Conservation (phyloP, 371 early-diverging fungal species). For the Parasitella parasitica region DNA sequence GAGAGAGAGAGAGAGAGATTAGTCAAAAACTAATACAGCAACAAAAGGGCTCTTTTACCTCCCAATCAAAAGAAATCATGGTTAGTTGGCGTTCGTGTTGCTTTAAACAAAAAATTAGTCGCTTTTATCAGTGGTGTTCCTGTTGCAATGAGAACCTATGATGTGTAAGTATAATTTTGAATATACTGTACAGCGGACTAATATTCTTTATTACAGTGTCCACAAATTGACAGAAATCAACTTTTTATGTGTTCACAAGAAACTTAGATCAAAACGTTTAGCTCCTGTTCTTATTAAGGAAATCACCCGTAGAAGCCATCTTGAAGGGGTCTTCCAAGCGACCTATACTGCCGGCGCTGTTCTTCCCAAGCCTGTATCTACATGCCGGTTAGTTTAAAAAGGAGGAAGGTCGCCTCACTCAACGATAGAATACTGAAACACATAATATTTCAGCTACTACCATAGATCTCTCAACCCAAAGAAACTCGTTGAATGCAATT, state of each 20-base stretch:
- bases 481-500: constrained; percentile 92
- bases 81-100: constrained; percentile 92
- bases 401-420: neutral
- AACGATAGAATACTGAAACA: neutral
- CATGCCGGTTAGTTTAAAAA: constrained; percentile 57
- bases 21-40: neutral
- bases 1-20: neutral
- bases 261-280: constrained; percentile 92
- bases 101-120: constrained; percentile 81
- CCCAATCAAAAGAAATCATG: constrained; percentile 87
- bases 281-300: constrained; percentile 99
- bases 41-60: constrained; percentile 85
- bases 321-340: constrained; percentile 96
- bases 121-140: constrained; percentile 96
- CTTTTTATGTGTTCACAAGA: constrained; percentile 97
- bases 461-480: constrained; percentile 93
- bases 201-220: constrained; percentile 24
- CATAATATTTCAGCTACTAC: constrained; percentile 65
- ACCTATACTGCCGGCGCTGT: constrained; percentile 95
- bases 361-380: constrained; percentile 89
- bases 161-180: constrained; percentile 61
- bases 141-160: constrained; percentile 70
- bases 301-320: constrained; percentile 92
- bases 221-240: constrained; percentile 93
- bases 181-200: too few relatives aligned